phyloP scores from a whole-genome alignment of 2,329 filamentous ascomycete genomes.

The Huntiella decipiens region DNA sequence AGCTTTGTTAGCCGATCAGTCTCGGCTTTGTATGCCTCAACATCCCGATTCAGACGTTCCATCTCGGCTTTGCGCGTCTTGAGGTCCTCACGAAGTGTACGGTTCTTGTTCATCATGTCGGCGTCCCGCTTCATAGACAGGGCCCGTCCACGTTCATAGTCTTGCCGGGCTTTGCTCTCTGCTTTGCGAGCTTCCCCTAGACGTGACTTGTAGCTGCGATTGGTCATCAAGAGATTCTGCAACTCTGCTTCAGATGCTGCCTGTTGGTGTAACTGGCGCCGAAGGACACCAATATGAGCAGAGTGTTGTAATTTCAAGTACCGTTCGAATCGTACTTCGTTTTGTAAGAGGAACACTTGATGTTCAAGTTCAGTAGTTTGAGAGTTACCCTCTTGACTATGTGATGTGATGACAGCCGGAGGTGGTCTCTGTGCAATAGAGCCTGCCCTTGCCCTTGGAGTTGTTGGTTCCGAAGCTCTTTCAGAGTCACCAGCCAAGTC shows the following conservation, averaged over 20 bases:
- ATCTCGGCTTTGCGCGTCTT: slow-evolving; percentile 43
- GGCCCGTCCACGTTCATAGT: slow-evolving; percentile 51
- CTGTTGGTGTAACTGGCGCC: slow-evolving; percentile 55
- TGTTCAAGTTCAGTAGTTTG: slow-evolving; percentile 32
- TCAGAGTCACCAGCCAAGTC: neutral
- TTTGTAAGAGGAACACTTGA: slow-evolving; percentile 57
- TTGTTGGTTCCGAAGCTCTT: neutral
- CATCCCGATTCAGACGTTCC: slow-evolving; percentile 34
- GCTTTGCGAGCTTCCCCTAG: slow-evolving; percentile 54
- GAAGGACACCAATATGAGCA: slow-evolving; percentile 60
- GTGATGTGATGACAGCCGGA: neutral
- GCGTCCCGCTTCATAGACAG: slow-evolving; percentile 63
- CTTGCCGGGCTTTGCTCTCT: slow-evolving; percentile 50
- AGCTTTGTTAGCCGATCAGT: slow-evolving; percentile 44
- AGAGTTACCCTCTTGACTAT: neutral
- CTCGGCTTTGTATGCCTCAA: slow-evolving; percentile 39
- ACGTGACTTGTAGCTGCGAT: slow-evolving; percentile 52
- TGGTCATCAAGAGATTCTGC: slow-evolving; percentile 60
- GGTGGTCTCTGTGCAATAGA: neutral
- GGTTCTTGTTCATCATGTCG: slow-evolving; percentile 48
- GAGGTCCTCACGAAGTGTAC: slow-evolving; percentile 47
- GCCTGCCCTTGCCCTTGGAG: neutral
- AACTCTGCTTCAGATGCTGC: slow-evolving; percentile 66
- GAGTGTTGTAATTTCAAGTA: slow-evolving; percentile 73
- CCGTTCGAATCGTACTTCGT: slow-evolving; percentile 66